These are phyloP conservation scores for Laguncularia racemosa DNA, from an alignment of 345 rosid species.

Conservation along the genomic window DNA sequence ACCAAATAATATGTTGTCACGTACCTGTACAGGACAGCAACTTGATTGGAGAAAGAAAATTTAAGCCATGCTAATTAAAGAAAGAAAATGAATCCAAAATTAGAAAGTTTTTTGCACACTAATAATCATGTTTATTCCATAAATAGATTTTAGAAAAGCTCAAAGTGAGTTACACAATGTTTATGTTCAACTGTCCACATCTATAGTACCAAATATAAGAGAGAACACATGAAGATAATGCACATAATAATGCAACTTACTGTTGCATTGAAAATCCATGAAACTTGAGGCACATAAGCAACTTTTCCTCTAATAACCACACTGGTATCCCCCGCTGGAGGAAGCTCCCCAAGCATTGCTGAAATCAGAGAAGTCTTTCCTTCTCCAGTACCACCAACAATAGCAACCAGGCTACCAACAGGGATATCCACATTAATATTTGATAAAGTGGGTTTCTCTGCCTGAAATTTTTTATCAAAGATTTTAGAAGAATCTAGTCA, in stretches of 20 bases:
- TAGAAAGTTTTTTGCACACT: no score
- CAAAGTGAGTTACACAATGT: no score
- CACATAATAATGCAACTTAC: conserved; percentile 32
- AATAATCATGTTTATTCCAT: neutral
- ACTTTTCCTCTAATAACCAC: conserved; percentile 73
- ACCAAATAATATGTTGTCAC: conserved; percentile 90
- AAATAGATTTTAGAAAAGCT: no score
- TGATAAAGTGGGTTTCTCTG: conserved; percentile 80
- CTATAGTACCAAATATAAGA: neutral
- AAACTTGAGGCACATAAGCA: conserved; percentile 98
- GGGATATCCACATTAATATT: conserved; percentile 84
- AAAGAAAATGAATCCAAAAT: no score
- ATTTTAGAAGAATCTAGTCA: conserved; percentile 4
- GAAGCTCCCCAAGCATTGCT: conserved; percentile 99
- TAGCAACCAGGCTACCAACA: conserved; percentile 82
- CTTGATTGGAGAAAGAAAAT: conserved; percentile 4
- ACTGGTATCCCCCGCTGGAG: conserved; percentile 55
- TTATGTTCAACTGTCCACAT: neutral
- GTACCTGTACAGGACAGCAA: conserved; percentile 45
- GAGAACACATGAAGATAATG: neutral
- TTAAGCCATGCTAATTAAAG: neutral
- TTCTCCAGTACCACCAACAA: conserved; percentile 98
- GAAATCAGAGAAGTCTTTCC: conserved; percentile 95
- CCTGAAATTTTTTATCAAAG: conserved; percentile 36
- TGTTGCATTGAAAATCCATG: conserved; percentile 99